Evolutionary conservation across 139 green algal genomes (phyloP), one percentile per base, ranked within the genome.

Genomic region (Nannochloris sp.): DNA sequence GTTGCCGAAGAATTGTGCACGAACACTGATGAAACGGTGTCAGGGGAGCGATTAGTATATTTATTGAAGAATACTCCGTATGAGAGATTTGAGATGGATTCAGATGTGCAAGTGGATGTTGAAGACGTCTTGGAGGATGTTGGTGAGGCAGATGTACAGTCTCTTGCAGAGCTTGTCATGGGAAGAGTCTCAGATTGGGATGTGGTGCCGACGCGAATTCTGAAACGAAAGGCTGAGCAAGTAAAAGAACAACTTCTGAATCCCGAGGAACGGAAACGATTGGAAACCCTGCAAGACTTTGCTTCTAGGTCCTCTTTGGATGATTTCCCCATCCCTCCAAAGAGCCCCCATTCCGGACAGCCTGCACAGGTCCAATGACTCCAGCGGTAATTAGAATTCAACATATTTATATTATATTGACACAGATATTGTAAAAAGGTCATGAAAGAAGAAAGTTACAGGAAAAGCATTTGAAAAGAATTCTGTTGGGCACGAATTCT

Each of bases 91-190:
- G 34, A 40, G 7, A 40, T 40, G 34, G 34, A 9, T 40, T 40
- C 60, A 3, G 12, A 64, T 19, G 40, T 9, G 7, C 25, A 16
- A 19, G 62, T n/a, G n/a, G 27, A 44, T n/a, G 51, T n/a, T 56
- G 15, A 44, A 36, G 48, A 57, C 15, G 1, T 21, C 15, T 19
- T 24, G 34, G 60, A 66, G 63, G 61, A 48, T 37, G 69, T 58
- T 10, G 24, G 14, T 3, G 48, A 59, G 5, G 67, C 70, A 0
- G 58, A 50, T 15, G 37, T 71, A 16, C 43, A 48, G 34, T 15
- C 43, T 19, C 64, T 79, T 15, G 74, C 69, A 4, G 79, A 85
- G 50, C 72, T 82, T 2, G 58, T 87, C 14, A 71, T 85, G 61
- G 80, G 78, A n/a, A 43, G 50, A 19, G 11, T 70, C 4, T 66